Percentiles rank a stretch among this genome's conserved stretches.
Conservation (phyloP, 192 early-diverging fungal species). For the Umbelopsis vinacea region DNA sequence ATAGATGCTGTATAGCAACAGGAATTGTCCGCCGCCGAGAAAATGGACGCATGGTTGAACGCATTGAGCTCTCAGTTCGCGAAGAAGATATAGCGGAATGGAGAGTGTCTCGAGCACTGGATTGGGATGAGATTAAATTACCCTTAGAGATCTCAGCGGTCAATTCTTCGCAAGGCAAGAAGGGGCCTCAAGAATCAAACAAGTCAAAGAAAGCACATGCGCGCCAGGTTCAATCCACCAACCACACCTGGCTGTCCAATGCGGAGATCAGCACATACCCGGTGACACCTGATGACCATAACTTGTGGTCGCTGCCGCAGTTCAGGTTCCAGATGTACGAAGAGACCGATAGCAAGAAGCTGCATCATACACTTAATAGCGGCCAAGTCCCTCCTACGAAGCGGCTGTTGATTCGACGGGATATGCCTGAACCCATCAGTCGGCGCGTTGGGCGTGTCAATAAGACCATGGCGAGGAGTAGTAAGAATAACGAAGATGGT, state of each 20-base stretch:
- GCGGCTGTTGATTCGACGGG: slow-evolving; percentile 49
- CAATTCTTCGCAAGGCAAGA: neutral
- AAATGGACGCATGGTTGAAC: slow-evolving; percentile 50
- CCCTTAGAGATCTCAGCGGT: slow-evolving; percentile 13
- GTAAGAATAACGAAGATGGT: slow-evolving; percentile 25
- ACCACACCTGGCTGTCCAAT: slow-evolving; percentile 47
- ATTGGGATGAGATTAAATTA: slow-evolving; percentile 53
- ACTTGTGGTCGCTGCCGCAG: slow-evolving; percentile 54
- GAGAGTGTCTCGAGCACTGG: slow-evolving; percentile 46
- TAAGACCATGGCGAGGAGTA: slow-evolving; percentile 38
- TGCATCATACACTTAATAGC: slow-evolving; percentile 36
- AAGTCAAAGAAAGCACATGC: neutral
- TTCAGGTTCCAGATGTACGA: slow-evolving; percentile 56
- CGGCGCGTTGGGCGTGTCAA: slow-evolving; percentile 32
- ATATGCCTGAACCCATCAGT: slow-evolving; percentile 49
- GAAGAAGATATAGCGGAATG: slow-evolving; percentile 66
- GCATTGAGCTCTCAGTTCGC: slow-evolving; percentile 51
- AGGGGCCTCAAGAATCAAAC: neutral
- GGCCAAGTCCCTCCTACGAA: slow-evolving; percentile 46
- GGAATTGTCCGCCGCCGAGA: slow-evolving; percentile 46
- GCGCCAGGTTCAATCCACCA: neutral
- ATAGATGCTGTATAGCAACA: slow-evolving; percentile 56
- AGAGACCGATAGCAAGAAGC: slow-evolving; percentile 26
- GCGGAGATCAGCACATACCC: slow-evolving; percentile 60
- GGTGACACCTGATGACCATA: slow-evolving; percentile 42